Evolutionary conservation across 306 rosid species (phyloP).

Genomic region (Carpinus fangiana): DNA sequence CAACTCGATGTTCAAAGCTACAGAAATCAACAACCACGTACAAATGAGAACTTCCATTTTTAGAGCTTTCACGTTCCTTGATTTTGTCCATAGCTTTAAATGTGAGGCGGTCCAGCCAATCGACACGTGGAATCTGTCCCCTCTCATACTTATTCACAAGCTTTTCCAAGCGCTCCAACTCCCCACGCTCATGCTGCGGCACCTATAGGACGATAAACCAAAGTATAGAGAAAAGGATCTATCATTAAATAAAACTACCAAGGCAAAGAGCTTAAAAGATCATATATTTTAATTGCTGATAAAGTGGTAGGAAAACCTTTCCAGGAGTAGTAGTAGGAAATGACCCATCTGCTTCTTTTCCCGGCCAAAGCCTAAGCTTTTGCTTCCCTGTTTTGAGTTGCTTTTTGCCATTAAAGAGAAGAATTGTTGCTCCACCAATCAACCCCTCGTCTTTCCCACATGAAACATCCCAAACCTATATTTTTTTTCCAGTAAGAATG

Average conservation of each 20-base stretch:
- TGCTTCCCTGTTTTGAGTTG: slow-evolving; percentile 98
- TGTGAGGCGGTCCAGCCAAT: slow-evolving; percentile 94
- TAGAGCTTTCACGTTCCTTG: slow-evolving; percentile 74
- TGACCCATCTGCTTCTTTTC: slow-evolving; percentile 89
- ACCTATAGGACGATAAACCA: slow-evolving; percentile 51
- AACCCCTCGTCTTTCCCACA: slow-evolving; percentile 77
- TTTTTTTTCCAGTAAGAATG: slow-evolving; percentile 14
- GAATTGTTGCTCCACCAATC: slow-evolving; percentile 95
- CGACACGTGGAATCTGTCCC: slow-evolving; percentile 88
- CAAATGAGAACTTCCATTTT: slow-evolving; percentile 74
- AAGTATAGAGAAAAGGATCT: slow-evolving; percentile 10
- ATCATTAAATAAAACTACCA: slow-evolving; percentile 16
- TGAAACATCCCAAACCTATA: slow-evolving; percentile 97
- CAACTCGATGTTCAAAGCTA: slow-evolving; percentile 90
- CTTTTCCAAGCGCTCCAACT: slow-evolving; percentile 93
- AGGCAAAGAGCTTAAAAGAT: slow-evolving; percentile 6
- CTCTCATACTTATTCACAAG: slow-evolving; percentile 86
- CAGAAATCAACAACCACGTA: slow-evolving; percentile 88
- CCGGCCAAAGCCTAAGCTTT: slow-evolving; percentile 91
- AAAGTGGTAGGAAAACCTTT: slow-evolving; percentile 56
- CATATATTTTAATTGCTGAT: slow-evolving; percentile 17
- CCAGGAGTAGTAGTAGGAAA: slow-evolving; percentile 87
- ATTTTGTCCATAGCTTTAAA: slow-evolving; percentile 76
- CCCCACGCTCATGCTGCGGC: slow-evolving; percentile 89
- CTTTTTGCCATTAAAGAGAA: slow-evolving; percentile 81